phyloP scores from a whole-genome alignment of 257 asterid species.

The Apocynum venetum region DNA sequence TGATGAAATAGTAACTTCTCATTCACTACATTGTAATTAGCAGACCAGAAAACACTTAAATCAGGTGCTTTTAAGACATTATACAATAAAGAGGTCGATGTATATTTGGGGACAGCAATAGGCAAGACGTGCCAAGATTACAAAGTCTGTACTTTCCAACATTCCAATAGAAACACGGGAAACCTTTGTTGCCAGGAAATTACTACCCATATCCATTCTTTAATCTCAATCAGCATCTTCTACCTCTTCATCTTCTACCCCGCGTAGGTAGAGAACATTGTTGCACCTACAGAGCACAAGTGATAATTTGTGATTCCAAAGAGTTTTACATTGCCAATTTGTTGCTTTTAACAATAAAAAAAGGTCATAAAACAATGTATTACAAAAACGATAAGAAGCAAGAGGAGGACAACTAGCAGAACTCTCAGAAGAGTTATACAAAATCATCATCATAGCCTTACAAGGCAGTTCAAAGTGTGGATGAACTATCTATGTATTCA shows the following conservation, averaged over 20 bases:
- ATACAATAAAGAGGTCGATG: background rate
- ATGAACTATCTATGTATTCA: background rate
- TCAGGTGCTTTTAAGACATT: background rate
- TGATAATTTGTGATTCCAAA: background rate
- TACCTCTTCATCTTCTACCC: conserved; percentile 84
- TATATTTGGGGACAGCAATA: background rate
- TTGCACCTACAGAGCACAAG: conserved; percentile 54
- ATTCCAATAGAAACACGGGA: background rate
- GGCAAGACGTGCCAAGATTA: background rate
- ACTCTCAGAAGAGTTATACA: too few species aligned
- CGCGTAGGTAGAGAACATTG: conserved; percentile 82
- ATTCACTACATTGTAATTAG: background rate
- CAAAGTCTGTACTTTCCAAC: background rate
- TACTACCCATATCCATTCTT: conserved; percentile 24
- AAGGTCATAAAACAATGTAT: background rate
- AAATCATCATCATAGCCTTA: too few species aligned
- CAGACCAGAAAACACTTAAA: background rate
- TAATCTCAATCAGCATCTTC: conserved; percentile 69
- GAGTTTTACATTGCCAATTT: background rate
- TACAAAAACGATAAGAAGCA: too few species aligned
- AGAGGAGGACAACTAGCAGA: background rate
- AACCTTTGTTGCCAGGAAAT: background rate
- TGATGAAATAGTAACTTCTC: background rate
- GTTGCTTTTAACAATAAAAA: too few species aligned
- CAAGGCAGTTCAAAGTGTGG: background rate